Percentiles rank a stretch among this genome's conserved stretches.
These are phyloP conservation scores for Peronospora tabacina DNA, from an alignment of 352 stramenopile genomes.

Conservation along the genomic window DNA sequence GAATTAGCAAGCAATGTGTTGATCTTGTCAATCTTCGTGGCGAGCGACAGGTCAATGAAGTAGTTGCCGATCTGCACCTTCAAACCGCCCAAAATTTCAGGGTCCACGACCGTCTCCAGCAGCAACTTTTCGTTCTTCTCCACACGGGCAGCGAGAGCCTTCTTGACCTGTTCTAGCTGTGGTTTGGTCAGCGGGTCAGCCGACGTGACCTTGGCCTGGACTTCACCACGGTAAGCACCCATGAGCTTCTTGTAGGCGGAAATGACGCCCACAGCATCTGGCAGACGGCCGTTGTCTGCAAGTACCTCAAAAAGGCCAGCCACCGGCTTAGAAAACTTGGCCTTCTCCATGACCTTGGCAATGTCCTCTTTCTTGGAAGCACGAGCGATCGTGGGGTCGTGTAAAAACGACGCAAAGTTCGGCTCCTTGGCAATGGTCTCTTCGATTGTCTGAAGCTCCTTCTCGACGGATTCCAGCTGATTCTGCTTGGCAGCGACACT, in stretches of 20 bases:
- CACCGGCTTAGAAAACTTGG: constrained; percentile 91
- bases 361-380: constrained; percentile 92
- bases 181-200: constrained; percentile 89
- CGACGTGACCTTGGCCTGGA: constrained; percentile 95
- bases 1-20: constrained; percentile 75
- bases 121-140: constrained; percentile 89
- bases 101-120: constrained; percentile 89
- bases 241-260: constrained; percentile 90
- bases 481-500: constrained; percentile 89
- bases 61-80: constrained; percentile 97
- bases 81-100: constrained; percentile 91
- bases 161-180: constrained; percentile 90
- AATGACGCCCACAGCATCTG: constrained; percentile 84
- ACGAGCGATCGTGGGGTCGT: constrained; percentile 94
- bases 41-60: constrained; percentile 95
- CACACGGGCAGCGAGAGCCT: constrained; percentile 84
- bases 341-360: constrained; percentile 81
- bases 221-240: constrained; percentile 91
- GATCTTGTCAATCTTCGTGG: constrained; percentile 93
- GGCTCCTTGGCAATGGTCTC: constrained; percentile 79
- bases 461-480: constrained; percentile 73
- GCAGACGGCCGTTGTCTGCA: constrained; percentile 93
- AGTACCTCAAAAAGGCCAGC: constrained; percentile 94
- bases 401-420: constrained; percentile 90
- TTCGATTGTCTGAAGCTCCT: constrained; percentile 82